Evolutionary conservation across 495 filamentous ascomycete genomes (phyloP).

Genomic region (Aspergillus olivimuriae): DNA sequence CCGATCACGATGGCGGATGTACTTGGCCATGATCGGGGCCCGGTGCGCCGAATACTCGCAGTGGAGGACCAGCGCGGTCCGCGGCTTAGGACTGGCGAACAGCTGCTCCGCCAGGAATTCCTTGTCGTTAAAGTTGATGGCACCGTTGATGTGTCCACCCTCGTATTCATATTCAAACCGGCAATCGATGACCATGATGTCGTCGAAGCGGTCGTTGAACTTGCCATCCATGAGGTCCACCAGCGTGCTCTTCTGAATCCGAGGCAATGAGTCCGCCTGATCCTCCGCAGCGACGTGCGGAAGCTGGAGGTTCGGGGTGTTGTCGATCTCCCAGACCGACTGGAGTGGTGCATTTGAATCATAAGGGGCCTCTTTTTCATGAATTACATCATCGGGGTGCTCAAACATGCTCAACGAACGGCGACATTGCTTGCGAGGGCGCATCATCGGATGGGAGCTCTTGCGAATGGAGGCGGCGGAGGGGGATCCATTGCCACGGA

Average conservation of each 20-base stretch:
- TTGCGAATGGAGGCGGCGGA: slow-evolving; percentile 62
- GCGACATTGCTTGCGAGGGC: slow-evolving; percentile 81
- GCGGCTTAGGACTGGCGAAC: slow-evolving; percentile 60
- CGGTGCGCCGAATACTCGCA: slow-evolving; percentile 98
- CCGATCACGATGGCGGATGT: slow-evolving; percentile 82
- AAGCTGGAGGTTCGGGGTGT: slow-evolving; percentile 61
- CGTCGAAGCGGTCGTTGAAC: slow-evolving; percentile 64
- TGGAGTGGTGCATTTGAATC: slow-evolving; percentile 51
- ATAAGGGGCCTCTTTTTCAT: slow-evolving; percentile 53
- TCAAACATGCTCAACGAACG: slow-evolving; percentile 98
- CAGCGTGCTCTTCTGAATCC: slow-evolving; percentile 75
- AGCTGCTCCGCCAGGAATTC: slow-evolving; percentile 73
- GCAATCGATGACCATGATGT: slow-evolving; percentile 85
- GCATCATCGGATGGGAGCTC: slow-evolving; percentile 60
- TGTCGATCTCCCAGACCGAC: slow-evolving; percentile 72
- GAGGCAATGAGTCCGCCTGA: slow-evolving; percentile 74
- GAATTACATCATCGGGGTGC: slow-evolving; percentile 78
- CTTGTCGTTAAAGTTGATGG: slow-evolving; percentile 94
- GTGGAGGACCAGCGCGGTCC: slow-evolving; percentile 83
- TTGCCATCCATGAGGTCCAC: slow-evolving; percentile 81
- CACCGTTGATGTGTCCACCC: slow-evolving; percentile 88
- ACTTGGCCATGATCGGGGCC: slow-evolving; percentile 81
- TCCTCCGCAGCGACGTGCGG: slow-evolving; percentile 82
- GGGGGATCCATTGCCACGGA: slow-evolving; percentile 63
- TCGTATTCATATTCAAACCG: slow-evolving; percentile 99